Percentiles rank a stretch among this genome's conserved stretches.
These are phyloP conservation scores for Apiotrichum gracile DNA, from an alignment of 1,284 basidiomycete genomes.

Conservation along the genomic window DNA sequence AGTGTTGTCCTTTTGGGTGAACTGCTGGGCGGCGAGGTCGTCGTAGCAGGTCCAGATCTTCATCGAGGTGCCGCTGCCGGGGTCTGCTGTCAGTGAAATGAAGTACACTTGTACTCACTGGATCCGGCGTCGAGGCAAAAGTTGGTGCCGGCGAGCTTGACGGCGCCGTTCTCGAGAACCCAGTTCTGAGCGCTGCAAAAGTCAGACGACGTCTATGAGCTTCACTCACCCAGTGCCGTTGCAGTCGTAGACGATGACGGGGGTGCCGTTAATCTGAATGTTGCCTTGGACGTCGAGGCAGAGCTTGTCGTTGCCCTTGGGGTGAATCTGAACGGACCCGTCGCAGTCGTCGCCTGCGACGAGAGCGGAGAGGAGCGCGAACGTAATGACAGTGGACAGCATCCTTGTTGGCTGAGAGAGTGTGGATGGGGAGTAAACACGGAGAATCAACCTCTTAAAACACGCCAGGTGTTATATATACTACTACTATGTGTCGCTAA, in stretches of 20 bases:
- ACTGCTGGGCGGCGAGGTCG: slow-evolving; percentile 7
- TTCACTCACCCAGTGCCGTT: slow-evolving; percentile 2
- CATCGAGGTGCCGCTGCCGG: slow-evolving; percentile 1
- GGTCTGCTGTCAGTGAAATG: slow-evolving; percentile 4
- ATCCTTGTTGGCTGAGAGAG: too few species aligned
- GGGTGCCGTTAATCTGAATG: slow-evolving; percentile 7
- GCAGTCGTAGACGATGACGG: slow-evolving; percentile 7
- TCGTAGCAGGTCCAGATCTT: slow-evolving; percentile 16
- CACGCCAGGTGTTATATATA: too few species aligned
- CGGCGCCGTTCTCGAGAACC: not conserved
- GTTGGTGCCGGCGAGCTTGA: slow-evolving; percentile 27
- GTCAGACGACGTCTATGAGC: too few species aligned
- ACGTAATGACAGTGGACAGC: too few species aligned
- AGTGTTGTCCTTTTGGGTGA: slow-evolving; percentile 9
- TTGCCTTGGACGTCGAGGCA: slow-evolving; percentile 12
- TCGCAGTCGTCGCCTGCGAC: not conserved
- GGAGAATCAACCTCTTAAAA: too few species aligned
- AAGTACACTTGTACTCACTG: not conserved
- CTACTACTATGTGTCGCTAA: too few species aligned
- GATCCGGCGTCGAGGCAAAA: slow-evolving; percentile 30
- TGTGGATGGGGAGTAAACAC: too few species aligned
- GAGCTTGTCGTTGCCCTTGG: slow-evolving; percentile 3
- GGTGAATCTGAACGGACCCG: not conserved
- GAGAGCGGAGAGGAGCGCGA: too few species aligned
- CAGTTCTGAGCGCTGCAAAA: slow-evolving; percentile 8